A percentile compares a stretch with the other conserved stretches of the same genome.
phyloP scores from a whole-genome alignment of 805 yeast species.

The Brettanomyces sp. region DNA sequence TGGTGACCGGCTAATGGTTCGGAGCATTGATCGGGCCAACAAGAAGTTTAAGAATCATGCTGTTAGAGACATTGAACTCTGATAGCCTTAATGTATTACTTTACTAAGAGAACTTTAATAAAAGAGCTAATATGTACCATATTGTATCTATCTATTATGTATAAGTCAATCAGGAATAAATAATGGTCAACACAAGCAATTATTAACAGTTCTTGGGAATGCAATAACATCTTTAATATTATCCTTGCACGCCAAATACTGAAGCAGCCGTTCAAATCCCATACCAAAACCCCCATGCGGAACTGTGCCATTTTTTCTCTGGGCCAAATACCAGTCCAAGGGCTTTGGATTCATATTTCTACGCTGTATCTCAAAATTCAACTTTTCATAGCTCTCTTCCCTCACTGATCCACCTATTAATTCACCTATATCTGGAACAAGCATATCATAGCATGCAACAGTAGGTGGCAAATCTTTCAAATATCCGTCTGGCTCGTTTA shows the following conservation, averaged over 20 bases:
- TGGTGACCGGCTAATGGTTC: conserved; percentile 70
- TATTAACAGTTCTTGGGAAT: conserved; percentile 66
- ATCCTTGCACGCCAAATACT: conserved; percentile 62
- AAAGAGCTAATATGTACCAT: background rate
- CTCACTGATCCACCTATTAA: conserved; percentile 91
- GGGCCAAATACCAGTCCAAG: conserved; percentile 72
- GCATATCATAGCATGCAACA: conserved; percentile 82
- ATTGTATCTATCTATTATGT: background rate
- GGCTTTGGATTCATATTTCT: conserved; percentile 50
- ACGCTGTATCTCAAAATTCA: conserved; percentile 40
- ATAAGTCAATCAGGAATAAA: background rate
- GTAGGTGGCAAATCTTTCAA: conserved; percentile 29
- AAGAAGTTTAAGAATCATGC: conserved; percentile 77
- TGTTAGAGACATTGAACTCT: conserved; percentile 29
- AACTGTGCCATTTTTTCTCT: conserved; percentile 67
- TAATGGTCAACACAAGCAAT: conserved; percentile 32
- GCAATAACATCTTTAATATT: conserved; percentile 83
- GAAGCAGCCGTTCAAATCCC: conserved; percentile 82
- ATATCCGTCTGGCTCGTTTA: conserved; percentile 23
- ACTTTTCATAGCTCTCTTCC: conserved; percentile 48
- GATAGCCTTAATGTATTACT: background rate
- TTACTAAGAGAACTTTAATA: background rate
- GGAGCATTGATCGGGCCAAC: conserved; percentile 74
- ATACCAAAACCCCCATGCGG: conserved; percentile 98
- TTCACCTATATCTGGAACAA: conserved; percentile 90